phyloP scores from a whole-genome alignment of 306 rosid genomes.

The Quercus berberidifolia region DNA sequence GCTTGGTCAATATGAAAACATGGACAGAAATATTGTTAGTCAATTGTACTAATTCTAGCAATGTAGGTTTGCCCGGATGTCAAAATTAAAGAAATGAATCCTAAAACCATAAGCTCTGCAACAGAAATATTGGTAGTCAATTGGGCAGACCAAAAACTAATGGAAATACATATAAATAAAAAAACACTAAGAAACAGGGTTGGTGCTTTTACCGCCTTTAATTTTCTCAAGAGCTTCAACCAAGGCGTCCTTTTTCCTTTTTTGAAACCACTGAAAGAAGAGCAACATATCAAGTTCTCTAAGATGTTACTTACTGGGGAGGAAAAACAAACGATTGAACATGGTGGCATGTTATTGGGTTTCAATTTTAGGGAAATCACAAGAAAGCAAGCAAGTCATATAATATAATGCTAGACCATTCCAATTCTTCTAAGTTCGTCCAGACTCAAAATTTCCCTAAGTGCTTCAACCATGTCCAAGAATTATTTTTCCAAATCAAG shows the following conservation, averaged over 20 bases:
- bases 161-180: neutral
- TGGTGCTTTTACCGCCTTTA: constrained; percentile 55
- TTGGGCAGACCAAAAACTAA: neutral
- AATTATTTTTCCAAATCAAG: neutral
- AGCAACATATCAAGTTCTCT: neutral
- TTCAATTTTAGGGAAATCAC: neutral
- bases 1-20: neutral
- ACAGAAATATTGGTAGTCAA: neutral
- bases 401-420: neutral
- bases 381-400: neutral
- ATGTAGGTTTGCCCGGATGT: constrained; percentile 83
- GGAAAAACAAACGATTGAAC: neutral
- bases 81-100: constrained; percentile 80
- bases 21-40: neutral
- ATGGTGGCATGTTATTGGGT: neutral
- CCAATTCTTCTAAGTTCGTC: neutral
- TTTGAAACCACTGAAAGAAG: constrained; percentile 49
- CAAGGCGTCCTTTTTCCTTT: constrained; percentile 58
- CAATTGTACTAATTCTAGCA: constrained; percentile 35
- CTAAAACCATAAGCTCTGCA: constrained; percentile 97
- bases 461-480: neutral
- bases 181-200: neutral
- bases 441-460: neutral
- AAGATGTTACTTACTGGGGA: neutral
- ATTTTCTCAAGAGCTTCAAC: constrained; percentile 91